These are phyloP conservation scores for Hepatocystis sp. DNA, from an alignment of 169 alveolate genomes.

Conservation along the genomic window DNA sequence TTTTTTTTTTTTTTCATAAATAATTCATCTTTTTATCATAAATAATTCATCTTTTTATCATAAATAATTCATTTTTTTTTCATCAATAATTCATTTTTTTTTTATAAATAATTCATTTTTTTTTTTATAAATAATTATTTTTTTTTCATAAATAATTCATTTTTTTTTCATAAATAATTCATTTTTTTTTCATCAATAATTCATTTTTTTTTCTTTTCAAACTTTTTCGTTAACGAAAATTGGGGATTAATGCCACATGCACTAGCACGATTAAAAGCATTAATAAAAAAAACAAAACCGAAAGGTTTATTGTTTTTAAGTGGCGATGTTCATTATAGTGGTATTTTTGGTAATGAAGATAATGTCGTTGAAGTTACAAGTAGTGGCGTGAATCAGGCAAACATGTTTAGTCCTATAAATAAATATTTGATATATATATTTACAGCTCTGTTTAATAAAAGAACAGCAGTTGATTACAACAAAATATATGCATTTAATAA, in stretches of 20 bases:
- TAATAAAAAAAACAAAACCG: conserved; percentile 85
- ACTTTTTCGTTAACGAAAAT: conserved; percentile 80
- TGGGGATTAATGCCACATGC: conserved; percentile 90
- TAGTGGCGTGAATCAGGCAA: conserved; percentile 63
- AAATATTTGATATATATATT: conserved; percentile 22
- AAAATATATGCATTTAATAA: conserved; percentile 44
- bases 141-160: too few relatives aligned
- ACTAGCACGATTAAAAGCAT: conserved; percentile 78
- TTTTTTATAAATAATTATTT: too few relatives aligned
- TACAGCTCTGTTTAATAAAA: conserved; percentile 12
- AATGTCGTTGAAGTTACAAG: conserved; percentile 68
- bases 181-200: too few relatives aligned
- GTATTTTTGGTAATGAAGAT: conserved; percentile 79
- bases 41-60: too few relatives aligned
- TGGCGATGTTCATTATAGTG: conserved; percentile 89
- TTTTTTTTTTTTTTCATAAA: too few relatives aligned
- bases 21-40: too few relatives aligned
- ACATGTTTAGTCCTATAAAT: conserved; percentile 25
- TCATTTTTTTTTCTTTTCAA: too few relatives aligned
- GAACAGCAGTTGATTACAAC: conserved; percentile 30
- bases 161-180: too few relatives aligned
- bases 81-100: too few relatives aligned
- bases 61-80: too few relatives aligned
- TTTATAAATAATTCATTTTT: too few relatives aligned
- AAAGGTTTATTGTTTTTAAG: conserved; percentile 86